Base-by-base conservation (phyloP, 2,329 filamentous ascomycete genomes). In the Metarhizium guizhouense region DNA sequence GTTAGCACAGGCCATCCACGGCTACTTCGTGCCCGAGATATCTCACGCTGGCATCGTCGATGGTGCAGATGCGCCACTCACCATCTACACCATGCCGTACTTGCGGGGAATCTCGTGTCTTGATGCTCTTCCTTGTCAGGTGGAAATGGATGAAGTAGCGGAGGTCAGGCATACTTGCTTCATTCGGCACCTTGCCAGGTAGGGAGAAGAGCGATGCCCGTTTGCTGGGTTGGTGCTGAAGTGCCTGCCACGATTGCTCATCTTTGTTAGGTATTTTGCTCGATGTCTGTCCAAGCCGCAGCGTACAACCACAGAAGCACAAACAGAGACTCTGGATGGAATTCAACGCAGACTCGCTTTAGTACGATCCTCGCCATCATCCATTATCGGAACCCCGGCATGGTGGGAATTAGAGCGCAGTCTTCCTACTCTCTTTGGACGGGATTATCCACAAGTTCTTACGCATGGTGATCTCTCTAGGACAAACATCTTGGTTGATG, bases 401-500 rank as follows among this genome's bases (percentile, higher is more conserved):
- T 47, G 63, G 14, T 58, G 57, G 2, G 52, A 56, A 18, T 59
- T 65, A 6, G 55, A 61, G 3, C 32, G 58, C n/a, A 60, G 6
- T 16, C 60, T 68, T 51, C 58, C 61, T 45, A 57, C 49, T 13
- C 62, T 68, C 45, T 69, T 67, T 54, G 55, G 52, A 45, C 51
- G 61, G 53, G 50, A 65, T 38, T 65, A 67, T 54, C 65, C 62
- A 42, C 62, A 66, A 57, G 64, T 64, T 20, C 62, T 69, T 34
- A 67, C 63, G 11, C 63, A 69, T 59, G 43, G 54, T 20, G 66
- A 68, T 55, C 61, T 69, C 40, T 68, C 63, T 42, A 54, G 60
- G 50, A 68, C 63, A 0, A 67, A 68, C 20, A 66, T 69, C 56
- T 59, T 68, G 25, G 54, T 68, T n/a, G 61, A 66, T 18, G 57